Conservation (phyloP, 371 early-diverging fungal species). For the Paramicrosporidium saccamoebae region DNA sequence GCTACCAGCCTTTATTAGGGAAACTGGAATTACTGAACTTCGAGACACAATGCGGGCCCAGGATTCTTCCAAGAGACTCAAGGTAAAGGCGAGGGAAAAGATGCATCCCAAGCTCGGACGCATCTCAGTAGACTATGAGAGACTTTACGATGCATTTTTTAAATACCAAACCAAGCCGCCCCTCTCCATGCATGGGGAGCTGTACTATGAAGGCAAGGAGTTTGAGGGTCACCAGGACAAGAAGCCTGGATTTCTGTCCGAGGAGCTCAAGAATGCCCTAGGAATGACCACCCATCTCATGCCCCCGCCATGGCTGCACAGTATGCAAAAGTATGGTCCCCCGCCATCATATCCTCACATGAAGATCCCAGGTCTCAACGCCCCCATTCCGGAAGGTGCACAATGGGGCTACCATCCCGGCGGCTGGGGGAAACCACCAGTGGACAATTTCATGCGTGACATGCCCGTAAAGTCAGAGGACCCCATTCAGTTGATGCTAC, state of each 20-base stretch:
- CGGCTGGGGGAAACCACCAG: constrained; percentile 91
- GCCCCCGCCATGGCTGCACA: constrained; percentile 93
- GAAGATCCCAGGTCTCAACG: constrained; percentile 79
- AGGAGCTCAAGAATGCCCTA: constrained; percentile 48
- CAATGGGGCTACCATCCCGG: constrained; percentile 95
- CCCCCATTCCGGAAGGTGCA: constrained; percentile 89
- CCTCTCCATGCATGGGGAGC: constrained; percentile 46
- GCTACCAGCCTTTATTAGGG: constrained; percentile 80
- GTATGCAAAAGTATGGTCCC: constrained; percentile 92
- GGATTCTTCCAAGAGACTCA: constrained; percentile 34
- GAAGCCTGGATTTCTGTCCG: constrained; percentile 60
- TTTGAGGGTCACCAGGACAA: constrained; percentile 61
- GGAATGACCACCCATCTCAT: constrained; percentile 66
- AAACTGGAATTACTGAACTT: constrained; percentile 87
- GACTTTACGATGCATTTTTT: constrained; percentile 88
- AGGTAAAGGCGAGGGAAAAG: constrained; percentile 54
- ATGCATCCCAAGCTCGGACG: constrained; percentile 82
- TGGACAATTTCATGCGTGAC: constrained; percentile 76
- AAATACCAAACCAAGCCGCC: constrained; percentile 60
- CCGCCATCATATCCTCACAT: constrained; percentile 80
- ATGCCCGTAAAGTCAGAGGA: too few relatives aligned
- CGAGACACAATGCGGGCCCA: constrained; percentile 57
- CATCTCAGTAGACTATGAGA: constrained; percentile 76
- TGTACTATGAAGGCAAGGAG: constrained; percentile 92
- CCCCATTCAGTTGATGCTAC: too few relatives aligned